Evolutionary conservation across 2,329 filamentous ascomycete species (phyloP).

Genomic region (Penicillium verrucosum): DNA sequence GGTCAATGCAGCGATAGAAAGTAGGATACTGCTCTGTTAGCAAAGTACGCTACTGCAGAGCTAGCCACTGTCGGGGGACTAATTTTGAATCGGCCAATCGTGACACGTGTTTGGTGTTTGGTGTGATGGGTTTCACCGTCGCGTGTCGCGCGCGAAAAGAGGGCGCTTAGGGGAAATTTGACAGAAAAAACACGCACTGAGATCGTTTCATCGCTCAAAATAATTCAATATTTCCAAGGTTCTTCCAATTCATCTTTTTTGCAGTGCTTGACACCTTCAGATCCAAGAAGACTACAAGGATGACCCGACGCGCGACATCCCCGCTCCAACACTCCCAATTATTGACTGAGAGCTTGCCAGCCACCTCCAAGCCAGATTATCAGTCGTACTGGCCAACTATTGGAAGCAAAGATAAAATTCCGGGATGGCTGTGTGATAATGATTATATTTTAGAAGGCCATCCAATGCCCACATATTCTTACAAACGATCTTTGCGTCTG

Average conservation of each 20-base stretch:
- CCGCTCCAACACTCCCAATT: background rate
- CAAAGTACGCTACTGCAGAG: no score
- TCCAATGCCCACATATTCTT: conserved; percentile 28
- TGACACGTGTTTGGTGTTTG: background rate
- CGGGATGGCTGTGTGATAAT: conserved; percentile 27
- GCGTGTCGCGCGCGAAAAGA: background rate
- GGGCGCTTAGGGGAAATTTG: background rate
- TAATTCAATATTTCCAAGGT: background rate
- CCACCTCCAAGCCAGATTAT: background rate
- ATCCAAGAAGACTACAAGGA: background rate
- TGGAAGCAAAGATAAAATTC: conserved; percentile 23
- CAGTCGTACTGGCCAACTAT: conserved; percentile 19
- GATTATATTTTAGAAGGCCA: conserved; percentile 24
- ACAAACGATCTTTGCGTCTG: conserved; percentile 20
- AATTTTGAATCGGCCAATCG: no score
- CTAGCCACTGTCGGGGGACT: no score
- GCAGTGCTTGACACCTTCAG: background rate
- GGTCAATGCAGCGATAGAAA: no score
- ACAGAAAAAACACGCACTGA: background rate
- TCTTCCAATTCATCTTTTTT: background rate
- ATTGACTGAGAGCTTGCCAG: background rate
- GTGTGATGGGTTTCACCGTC: background rate
- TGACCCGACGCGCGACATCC: background rate
- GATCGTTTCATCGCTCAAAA: background rate
- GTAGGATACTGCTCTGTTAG: no score